Evolutionary conservation across 176 grass and related monocot species (phyloP).

Genomic region (Phoenix roebelenii): DNA sequence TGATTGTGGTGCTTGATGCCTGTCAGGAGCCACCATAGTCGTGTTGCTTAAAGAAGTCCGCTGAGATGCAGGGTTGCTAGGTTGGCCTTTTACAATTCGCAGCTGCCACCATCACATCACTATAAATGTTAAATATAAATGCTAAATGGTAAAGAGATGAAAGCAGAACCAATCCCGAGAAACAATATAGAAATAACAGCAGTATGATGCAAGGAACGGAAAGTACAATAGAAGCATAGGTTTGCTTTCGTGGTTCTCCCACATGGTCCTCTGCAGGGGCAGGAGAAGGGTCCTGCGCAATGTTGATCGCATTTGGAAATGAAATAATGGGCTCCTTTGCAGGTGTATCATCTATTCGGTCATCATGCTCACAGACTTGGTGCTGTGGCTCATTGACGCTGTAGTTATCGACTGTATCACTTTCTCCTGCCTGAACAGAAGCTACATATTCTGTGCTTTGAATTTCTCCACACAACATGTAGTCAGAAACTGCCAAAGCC

Average conservation of each 20-base stretch:
- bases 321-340: constrained; percentile 45
- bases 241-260: constrained; percentile 67
- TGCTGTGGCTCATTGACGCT: constrained; percentile 42
- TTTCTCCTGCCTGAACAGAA: constrained; percentile 39
- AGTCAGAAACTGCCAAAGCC: constrained; percentile 30
- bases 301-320: constrained; percentile 32
- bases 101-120: constrained; percentile 24
- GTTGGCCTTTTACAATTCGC: constrained; percentile 49
- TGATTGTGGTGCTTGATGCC: no score
- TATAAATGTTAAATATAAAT: no score
- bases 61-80: not conserved
- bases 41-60: no score
- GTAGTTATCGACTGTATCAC: constrained; percentile 37
- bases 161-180: no score
- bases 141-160: no score
- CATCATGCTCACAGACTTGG: constrained; percentile 41
- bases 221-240: constrained; percentile 85
- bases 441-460: constrained; percentile 30
- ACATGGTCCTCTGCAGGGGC: constrained; percentile 44
- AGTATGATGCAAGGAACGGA: no score
- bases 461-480: constrained; percentile 46
- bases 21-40: no score
- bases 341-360: constrained; percentile 40
- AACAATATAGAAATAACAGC: no score
- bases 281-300: constrained; percentile 33